These are phyloP conservation scores for Kalmusia sp. DNA, from an alignment of 2,329 filamentous ascomycete genomes.

Conservation along the genomic window DNA sequence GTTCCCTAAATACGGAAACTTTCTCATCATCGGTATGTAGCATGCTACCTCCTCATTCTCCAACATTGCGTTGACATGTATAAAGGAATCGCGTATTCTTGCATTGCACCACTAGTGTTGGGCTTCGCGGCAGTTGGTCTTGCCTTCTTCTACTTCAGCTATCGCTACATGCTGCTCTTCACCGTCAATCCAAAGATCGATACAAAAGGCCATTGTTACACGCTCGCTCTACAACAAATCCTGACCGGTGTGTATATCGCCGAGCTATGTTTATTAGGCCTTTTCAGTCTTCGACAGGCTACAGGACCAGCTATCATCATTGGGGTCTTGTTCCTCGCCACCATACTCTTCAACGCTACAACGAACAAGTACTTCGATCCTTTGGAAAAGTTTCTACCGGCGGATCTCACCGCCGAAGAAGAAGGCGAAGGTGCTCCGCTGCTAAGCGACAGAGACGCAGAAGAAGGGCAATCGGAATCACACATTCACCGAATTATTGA, in stretches of 20 bases:
- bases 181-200: slow-evolving; percentile 83
- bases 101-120: slow-evolving; percentile 84
- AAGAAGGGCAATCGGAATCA: slow-evolving; percentile 28
- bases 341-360: slow-evolving; percentile 40
- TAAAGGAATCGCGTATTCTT: slow-evolving; percentile 80
- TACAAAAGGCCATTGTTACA: slow-evolving; percentile 86
- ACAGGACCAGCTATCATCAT: slow-evolving; percentile 43
- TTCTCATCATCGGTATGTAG: slow-evolving; percentile 48
- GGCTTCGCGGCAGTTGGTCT: slow-evolving; percentile 82
- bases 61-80: too few relatives aligned
- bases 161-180: slow-evolving; percentile 89
- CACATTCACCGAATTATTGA: slow-evolving; percentile 36
- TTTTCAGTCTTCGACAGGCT: slow-evolving; percentile 64
- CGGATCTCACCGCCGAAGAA: slow-evolving; percentile 35
- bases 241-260: slow-evolving; percentile 84
- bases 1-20: slow-evolving; percentile 50
- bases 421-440: slow-evolving; percentile 41
- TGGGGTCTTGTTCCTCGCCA: slow-evolving; percentile 37
- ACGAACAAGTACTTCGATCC: slow-evolving; percentile 44
- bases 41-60: background rate
- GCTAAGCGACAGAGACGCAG: slow-evolving; percentile 40
- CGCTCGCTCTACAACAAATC: slow-evolving; percentile 85
- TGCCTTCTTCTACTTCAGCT: slow-evolving; percentile 82
- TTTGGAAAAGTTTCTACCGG: slow-evolving; percentile 44
- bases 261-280: slow-evolving; percentile 81